A percentile compares a stretch with the other conserved stretches of the same genome.
Evolutionary conservation across 257 asterid species (phyloP).

Genomic region (Solanum pinnatisectum): DNA sequence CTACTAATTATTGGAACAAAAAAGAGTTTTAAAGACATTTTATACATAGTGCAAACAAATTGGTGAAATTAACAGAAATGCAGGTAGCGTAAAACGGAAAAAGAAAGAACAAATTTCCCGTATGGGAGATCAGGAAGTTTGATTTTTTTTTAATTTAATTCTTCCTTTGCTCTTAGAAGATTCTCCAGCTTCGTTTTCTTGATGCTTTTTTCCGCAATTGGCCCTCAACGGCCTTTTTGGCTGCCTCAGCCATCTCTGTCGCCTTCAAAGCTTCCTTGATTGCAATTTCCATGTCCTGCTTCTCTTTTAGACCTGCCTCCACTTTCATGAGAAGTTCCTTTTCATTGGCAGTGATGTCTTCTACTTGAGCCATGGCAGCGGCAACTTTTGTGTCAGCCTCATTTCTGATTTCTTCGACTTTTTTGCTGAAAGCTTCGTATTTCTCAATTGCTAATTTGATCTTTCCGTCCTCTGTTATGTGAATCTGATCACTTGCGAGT

Average conservation of each 20-base stretch:
- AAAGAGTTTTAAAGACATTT: background rate
- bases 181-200: conserved; percentile 12
- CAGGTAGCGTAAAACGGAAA: background rate
- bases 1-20: background rate
- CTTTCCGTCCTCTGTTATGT: conserved; percentile 4
- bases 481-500: conserved; percentile 32
- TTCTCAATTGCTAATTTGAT: conserved; percentile 39
- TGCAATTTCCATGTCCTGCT: conserved; percentile 32
- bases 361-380: conserved; percentile 39
- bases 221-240: conserved; percentile 34
- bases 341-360: conserved; percentile 30
- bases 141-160: background rate
- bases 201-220: conserved; percentile 25
- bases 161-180: conserved; percentile 10
- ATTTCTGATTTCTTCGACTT: conserved; percentile 21
- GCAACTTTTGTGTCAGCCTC: conserved; percentile 51
- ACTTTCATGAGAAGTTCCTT: conserved; percentile 19
- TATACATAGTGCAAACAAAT: background rate
- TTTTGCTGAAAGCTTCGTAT: conserved; percentile 30
- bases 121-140: background rate
- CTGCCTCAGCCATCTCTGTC: conserved; percentile 71
- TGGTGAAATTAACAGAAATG: background rate
- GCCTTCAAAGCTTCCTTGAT: conserved; percentile 43
- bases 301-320: conserved; percentile 34
- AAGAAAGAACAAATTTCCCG: background rate